Conservation (phyloP, 108 stramenopile species). For the Cyclotella distinguenda region DNA sequence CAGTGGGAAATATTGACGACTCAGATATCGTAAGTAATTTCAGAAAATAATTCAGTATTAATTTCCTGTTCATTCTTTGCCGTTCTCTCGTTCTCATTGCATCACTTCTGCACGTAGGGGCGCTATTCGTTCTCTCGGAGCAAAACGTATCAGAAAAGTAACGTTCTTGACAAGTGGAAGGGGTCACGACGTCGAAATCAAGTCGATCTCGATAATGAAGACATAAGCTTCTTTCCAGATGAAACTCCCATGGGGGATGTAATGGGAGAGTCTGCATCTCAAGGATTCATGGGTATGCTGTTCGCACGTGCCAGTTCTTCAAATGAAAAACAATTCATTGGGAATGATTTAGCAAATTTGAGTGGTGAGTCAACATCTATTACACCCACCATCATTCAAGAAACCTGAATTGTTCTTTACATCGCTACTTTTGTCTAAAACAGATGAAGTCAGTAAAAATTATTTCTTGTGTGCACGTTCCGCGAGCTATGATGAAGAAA, state of each 20-base stretch:
- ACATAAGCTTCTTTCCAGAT: conserved; percentile 56
- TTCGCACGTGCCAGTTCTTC: conserved; percentile 19
- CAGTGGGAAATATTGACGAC: conserved; percentile 72
- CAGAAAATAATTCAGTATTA: not conserved
- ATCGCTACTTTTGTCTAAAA: too few species aligned
- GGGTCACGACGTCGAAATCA: conserved; percentile 12
- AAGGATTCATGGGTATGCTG: conserved; percentile 24
- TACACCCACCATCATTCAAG: too few species aligned
- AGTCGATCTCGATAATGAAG: conserved; percentile 40
- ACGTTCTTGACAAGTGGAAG: conserved; percentile 54
- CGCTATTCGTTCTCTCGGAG: conserved; percentile 36
- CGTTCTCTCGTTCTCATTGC: not conserved
- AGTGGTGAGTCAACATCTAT: too few species aligned
- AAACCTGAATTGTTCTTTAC: too few species aligned
- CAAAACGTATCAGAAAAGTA: conserved; percentile 53
- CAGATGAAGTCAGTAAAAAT: conserved; percentile 52
- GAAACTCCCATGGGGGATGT: conserved; percentile 45
- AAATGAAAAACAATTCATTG: conserved; percentile 38
- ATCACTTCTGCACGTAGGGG: conserved; percentile 3
- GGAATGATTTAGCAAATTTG: conserved; percentile 67
- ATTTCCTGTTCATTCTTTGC: not conserved
- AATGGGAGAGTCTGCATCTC: conserved; percentile 7
- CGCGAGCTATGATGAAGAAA: conserved; percentile 30
- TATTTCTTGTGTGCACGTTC: conserved; percentile 52
- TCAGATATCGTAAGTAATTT: conserved; percentile 45